Percentiles rank a stretch among this genome's conserved stretches.
phyloP scores from a whole-genome alignment of 495 filamentous ascomycete species.

The Penicillium ucsense region DNA sequence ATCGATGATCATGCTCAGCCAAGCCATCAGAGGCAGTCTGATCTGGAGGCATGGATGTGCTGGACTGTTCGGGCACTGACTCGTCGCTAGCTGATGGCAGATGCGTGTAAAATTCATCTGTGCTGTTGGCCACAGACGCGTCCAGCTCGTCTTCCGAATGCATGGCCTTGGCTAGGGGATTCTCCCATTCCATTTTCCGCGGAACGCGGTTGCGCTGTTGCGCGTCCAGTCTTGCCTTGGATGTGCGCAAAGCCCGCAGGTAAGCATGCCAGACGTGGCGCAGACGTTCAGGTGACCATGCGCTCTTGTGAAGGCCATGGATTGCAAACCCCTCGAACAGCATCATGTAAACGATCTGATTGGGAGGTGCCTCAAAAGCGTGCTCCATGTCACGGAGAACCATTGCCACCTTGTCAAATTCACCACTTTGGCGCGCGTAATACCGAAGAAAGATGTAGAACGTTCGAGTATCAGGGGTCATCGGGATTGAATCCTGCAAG shows the following conservation, averaged over 20 bases:
- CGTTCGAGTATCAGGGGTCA: slow-evolving; percentile 37
- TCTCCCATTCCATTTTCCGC: slow-evolving; percentile 26
- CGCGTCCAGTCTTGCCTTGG: slow-evolving; percentile 39
- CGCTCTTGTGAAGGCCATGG: slow-evolving; percentile 55
- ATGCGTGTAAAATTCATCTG: slow-evolving; percentile 21
- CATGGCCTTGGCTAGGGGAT: slow-evolving; percentile 18
- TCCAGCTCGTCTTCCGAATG: not conserved
- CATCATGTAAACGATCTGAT: slow-evolving; percentile 30
- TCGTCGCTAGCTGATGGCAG: slow-evolving; percentile 3
- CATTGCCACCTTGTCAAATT: slow-evolving; percentile 25
- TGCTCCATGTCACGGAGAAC: slow-evolving; percentile 34
- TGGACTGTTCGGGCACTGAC: not conserved
- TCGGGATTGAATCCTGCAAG: slow-evolving; percentile 27
- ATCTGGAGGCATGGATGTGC: not conserved
- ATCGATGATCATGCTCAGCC: not conserved
- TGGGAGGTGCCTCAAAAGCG: slow-evolving; percentile 27
- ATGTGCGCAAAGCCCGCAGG: slow-evolving; percentile 45
- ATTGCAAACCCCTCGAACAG: slow-evolving; percentile 66
- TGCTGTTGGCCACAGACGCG: slow-evolving; percentile 1
- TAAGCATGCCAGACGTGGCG: slow-evolving; percentile 31
- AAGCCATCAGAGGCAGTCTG: not conserved
- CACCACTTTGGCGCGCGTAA: slow-evolving; percentile 27
- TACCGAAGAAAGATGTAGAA: slow-evolving; percentile 34
- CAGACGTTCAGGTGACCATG: slow-evolving; percentile 56
- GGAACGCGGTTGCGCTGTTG: slow-evolving; percentile 3